Conservation (phyloP, 495 filamentous ascomycete genomes). For the Aspergillus haitiensis region DNA sequence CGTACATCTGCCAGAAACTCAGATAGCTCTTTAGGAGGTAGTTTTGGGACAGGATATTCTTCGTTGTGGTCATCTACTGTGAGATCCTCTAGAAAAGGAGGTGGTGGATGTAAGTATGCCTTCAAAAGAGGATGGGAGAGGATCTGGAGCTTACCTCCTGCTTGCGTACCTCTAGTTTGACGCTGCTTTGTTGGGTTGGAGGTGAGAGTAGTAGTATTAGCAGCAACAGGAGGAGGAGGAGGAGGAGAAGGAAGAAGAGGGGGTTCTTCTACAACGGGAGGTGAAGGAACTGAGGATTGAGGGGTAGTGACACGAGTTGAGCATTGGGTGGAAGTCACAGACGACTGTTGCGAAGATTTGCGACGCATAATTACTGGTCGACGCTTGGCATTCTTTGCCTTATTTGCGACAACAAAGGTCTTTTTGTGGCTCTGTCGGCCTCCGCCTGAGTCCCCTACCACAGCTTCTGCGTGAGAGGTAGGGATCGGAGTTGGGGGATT, state of each 20-base stretch:
- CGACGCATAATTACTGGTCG: conserved; percentile 45
- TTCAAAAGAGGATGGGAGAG: too few species aligned
- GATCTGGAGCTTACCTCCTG: too few species aligned
- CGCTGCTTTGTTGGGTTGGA: too few species aligned
- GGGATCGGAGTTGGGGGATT: conserved; percentile 31
- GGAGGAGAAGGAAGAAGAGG: neutral
- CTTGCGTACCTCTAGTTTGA: too few species aligned
- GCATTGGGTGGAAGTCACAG: conserved; percentile 8
- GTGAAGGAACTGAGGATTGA: neutral
- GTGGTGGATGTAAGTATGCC: too few species aligned
- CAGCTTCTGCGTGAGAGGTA: conserved; percentile 15
- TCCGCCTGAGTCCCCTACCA: conserved; percentile 10
- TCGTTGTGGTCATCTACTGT: too few species aligned
- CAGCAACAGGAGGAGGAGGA: too few species aligned
- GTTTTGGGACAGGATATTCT: too few species aligned
- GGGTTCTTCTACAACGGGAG: neutral
- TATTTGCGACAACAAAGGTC: conserved; percentile 34
- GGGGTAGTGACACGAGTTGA: conserved; percentile 23
- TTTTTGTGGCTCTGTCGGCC: conserved; percentile 32
- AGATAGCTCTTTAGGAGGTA: too few species aligned
- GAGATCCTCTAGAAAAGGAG: too few species aligned
- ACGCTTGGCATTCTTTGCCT: conserved; percentile 34
- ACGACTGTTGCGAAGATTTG: conserved; percentile 41
- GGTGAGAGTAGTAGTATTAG: too few species aligned
- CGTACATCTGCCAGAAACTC: too few species aligned